These are phyloP conservation scores for Talaromyces sp. DNA, from an alignment of 2,329 filamentous ascomycete species.

Conservation along the genomic window DNA sequence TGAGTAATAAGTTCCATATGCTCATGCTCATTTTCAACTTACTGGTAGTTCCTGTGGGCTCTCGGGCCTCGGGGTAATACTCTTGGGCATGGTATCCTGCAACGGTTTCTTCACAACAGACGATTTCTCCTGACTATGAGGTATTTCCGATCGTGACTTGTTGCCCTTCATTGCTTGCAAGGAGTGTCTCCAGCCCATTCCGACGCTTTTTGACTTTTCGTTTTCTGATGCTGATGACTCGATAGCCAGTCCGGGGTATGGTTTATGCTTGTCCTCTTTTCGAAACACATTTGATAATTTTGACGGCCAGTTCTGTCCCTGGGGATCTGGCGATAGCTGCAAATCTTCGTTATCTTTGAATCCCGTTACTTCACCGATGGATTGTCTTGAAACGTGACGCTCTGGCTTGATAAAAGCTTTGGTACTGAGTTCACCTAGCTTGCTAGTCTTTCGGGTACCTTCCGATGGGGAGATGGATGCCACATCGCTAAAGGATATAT, in stretches of 20 bases:
- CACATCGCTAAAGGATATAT: not conserved
- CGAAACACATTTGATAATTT: not conserved
- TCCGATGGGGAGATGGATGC: not conserved
- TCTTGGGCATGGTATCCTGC: not conserved
- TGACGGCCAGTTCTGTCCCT: not conserved
- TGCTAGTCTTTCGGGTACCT: not conserved
- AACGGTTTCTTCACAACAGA: not conserved
- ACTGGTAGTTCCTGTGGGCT: slow-evolving; percentile 1
- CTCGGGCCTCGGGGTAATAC: not conserved
- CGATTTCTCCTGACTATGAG: not conserved
- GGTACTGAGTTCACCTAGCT: not conserved
- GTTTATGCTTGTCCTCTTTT: not conserved
- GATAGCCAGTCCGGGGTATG: not conserved
- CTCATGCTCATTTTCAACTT: not conserved
- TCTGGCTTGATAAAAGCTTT: not conserved
- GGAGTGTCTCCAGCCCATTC: slow-evolving; percentile 1
- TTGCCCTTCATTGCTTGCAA: not conserved
- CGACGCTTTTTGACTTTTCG: not conserved
- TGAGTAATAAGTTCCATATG: not conserved
- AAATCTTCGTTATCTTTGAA: not conserved
- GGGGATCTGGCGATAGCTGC: not conserved
- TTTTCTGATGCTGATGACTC: not conserved
- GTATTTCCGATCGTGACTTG: not conserved
- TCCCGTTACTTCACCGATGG: not conserved
- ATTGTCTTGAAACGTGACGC: not conserved